Evolutionary conservation across 2,329 filamentous ascomycete species (phyloP).

Genomic region (Alternaria solani): DNA sequence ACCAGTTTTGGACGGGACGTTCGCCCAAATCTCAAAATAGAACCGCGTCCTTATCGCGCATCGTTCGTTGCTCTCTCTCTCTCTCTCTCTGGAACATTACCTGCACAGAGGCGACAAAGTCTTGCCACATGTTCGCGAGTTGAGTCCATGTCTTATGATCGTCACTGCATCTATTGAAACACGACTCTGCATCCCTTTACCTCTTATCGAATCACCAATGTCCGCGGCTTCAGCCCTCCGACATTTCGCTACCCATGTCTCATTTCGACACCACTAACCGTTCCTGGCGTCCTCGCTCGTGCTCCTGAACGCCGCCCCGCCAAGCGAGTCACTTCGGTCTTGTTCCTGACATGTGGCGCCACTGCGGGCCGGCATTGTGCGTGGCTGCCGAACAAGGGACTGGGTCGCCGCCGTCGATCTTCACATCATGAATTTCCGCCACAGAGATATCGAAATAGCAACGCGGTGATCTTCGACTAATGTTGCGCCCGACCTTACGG

Average conservation of each 20-base stretch:
- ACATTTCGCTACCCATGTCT: constrained; percentile 14
- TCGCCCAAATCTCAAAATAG: constrained; percentile 18
- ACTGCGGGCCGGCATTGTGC: constrained; percentile 22
- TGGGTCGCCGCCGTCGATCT: constrained; percentile 24
- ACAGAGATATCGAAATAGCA: constrained; percentile 10
- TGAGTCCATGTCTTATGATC: constrained; percentile 5
- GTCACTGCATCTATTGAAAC: constrained; percentile 13
- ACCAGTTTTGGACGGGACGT: constrained; percentile 4
- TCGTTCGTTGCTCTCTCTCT: constrained; percentile 11
- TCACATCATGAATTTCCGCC: constrained; percentile 11
- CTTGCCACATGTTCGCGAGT: constrained; percentile 15
- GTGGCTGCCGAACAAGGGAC: constrained; percentile 17
- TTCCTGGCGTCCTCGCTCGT: constrained; percentile 15
- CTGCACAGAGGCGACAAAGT: constrained; percentile 5
- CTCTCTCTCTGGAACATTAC: neutral
- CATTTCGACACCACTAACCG: constrained; percentile 17
- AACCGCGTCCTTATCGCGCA: constrained; percentile 13
- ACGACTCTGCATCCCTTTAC: constrained; percentile 3
- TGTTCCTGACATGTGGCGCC: constrained; percentile 33
- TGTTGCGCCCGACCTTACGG: constrained; percentile 1
- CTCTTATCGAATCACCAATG: constrained; percentile 10
- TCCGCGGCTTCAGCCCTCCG: constrained; percentile 15
- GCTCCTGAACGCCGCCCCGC: constrained; percentile 19
- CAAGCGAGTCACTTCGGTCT: constrained; percentile 19
- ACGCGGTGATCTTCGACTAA: constrained; percentile 1